Conservation (phyloP, 495 filamentous ascomycete species). For the Alectoria sarmentosa region DNA sequence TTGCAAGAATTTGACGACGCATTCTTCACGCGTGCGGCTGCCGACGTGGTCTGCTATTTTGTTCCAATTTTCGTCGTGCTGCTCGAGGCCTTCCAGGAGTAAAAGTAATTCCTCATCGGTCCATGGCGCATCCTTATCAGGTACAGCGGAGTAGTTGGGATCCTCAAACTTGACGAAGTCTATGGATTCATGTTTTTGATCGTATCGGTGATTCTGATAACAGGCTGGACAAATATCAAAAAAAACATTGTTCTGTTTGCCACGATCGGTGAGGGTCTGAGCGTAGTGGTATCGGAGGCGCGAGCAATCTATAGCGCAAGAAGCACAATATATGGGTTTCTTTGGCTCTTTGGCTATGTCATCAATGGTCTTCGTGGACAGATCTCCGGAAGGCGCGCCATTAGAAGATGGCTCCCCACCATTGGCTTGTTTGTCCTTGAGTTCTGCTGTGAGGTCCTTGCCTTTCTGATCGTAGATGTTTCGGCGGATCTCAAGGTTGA, state of each 20-base stretch:
- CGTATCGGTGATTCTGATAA: constrained; percentile 73
- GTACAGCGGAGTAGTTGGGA: constrained; percentile 60
- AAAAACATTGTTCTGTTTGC: constrained; percentile 53
- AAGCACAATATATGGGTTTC: constrained; percentile 75
- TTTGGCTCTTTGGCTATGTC: constrained; percentile 51
- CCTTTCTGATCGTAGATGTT: constrained; percentile 93
- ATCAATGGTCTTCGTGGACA: constrained; percentile 52
- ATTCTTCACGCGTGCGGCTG: constrained; percentile 89
- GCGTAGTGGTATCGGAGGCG: constrained; percentile 82
- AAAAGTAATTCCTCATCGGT: constrained; percentile 78
- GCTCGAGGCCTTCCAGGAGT: constrained; percentile 82
- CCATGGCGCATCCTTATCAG: constrained; percentile 81
- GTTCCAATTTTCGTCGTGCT: constrained; percentile 92
- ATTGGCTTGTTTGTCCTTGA: constrained; percentile 62
- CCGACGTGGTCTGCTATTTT: constrained; percentile 85
- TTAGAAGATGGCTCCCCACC: constrained; percentile 60
- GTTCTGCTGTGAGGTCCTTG: constrained; percentile 60
- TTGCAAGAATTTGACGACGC: constrained; percentile 90
- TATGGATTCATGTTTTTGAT: constrained; percentile 58
- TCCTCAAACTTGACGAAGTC: constrained; percentile 88
- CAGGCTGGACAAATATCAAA: constrained; percentile 87
- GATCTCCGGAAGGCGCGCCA: constrained; percentile 41
- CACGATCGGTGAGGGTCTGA: constrained; percentile 51
- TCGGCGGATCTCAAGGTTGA: constrained; percentile 83
- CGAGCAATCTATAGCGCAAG: constrained; percentile 90